Percentiles rank a stretch among this genome's conserved stretches.
phyloP scores from a whole-genome alignment of 495 filamentous ascomycete species.

The Annulohypoxylon maeteangense region DNA sequence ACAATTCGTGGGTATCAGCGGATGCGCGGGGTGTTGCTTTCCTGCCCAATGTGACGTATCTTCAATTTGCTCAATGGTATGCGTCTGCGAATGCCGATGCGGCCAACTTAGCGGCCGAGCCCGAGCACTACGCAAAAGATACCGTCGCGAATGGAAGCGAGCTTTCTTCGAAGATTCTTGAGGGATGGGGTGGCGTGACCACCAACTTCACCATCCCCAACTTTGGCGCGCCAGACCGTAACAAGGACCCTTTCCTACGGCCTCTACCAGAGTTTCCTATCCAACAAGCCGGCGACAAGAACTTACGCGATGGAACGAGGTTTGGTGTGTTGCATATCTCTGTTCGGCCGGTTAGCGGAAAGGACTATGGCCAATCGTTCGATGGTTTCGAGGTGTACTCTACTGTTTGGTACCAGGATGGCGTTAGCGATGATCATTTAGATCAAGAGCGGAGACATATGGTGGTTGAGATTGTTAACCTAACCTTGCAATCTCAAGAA shows the following conservation, averaged over 20 bases:
- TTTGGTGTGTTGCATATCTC: slow-evolving; percentile 45
- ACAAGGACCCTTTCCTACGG: slow-evolving; percentile 26
- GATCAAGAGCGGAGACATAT: slow-evolving; percentile 44
- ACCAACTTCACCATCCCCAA: slow-evolving; percentile 48
- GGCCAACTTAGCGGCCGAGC: slow-evolving; percentile 44
- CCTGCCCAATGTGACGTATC: slow-evolving; percentile 26
- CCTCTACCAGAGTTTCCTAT: slow-evolving; percentile 33
- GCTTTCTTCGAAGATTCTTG: slow-evolving; percentile 41
- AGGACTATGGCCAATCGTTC: slow-evolving; percentile 30
- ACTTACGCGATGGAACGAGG: slow-evolving; percentile 34
- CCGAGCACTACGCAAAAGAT: slow-evolving; percentile 46
- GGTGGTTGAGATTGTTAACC: slow-evolving; percentile 46
- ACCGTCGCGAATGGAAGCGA: slow-evolving; percentile 20
- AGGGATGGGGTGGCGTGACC: slow-evolving; percentile 47
- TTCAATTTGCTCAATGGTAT: slow-evolving; percentile 40
- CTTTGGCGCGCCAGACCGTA: slow-evolving; percentile 34
- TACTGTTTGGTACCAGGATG: slow-evolving; percentile 44
- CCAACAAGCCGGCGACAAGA: slow-evolving; percentile 45
- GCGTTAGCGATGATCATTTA: slow-evolving; percentile 32
- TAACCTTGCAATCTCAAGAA: slow-evolving; percentile 41
- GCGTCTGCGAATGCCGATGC: slow-evolving; percentile 37
- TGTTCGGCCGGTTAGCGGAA: slow-evolving; percentile 35
- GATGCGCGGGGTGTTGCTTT: slow-evolving; percentile 31
- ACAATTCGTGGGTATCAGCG: slow-evolving; percentile 36
- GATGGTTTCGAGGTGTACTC: slow-evolving; percentile 45